Evolutionary conservation across 768 basidiomycete genomes (phyloP).

Genomic region (Termitomyces heimii): DNA sequence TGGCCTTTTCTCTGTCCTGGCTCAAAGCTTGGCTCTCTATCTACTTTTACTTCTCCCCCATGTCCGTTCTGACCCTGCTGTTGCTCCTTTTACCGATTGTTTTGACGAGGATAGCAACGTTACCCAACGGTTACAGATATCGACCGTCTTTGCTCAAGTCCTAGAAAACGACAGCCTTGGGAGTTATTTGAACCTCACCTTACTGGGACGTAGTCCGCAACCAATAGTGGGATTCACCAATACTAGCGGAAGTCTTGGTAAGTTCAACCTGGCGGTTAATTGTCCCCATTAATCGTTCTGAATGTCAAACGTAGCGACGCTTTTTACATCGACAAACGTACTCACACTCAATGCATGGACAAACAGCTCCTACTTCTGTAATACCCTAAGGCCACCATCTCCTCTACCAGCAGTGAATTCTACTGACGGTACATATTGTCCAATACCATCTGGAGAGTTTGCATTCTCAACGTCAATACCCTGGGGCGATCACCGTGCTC

Average conservation of each 20-base stretch:
- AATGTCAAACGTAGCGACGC: conserved; percentile 50
- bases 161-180: conserved; percentile 35
- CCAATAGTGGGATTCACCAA: conserved; percentile 56
- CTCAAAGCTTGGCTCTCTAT: conserved; percentile 14
- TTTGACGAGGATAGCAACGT: conserved; percentile 39
- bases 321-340: conserved; percentile 78
- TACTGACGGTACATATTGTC: conserved; percentile 55
- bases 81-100: conserved; percentile 64
- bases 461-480: conserved; percentile 75
- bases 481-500: conserved; percentile 55
- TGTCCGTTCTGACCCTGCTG: conserved; percentile 50
- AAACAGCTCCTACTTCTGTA: conserved; percentile 73
- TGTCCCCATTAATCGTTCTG: conserved; percentile 11
- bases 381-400: conserved; percentile 71
- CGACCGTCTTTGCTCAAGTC: conserved; percentile 70
- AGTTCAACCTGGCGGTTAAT: conserved; percentile 16
- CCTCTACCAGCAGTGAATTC: conserved; percentile 48
- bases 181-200: conserved; percentile 59
- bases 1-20: conserved; percentile 11
- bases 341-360: conserved; percentile 72
- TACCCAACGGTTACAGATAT: conserved; percentile 56
- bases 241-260: conserved; percentile 61
- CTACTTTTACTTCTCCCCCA: conserved; percentile 19
- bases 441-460: conserved; percentile 72
- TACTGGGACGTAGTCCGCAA: conserved; percentile 59